A percentile compares a stretch with the other conserved stretches of the same genome.
Conservation (phyloP, 2,329 filamentous ascomycete genomes). For the Trichoderma hamatum region DNA sequence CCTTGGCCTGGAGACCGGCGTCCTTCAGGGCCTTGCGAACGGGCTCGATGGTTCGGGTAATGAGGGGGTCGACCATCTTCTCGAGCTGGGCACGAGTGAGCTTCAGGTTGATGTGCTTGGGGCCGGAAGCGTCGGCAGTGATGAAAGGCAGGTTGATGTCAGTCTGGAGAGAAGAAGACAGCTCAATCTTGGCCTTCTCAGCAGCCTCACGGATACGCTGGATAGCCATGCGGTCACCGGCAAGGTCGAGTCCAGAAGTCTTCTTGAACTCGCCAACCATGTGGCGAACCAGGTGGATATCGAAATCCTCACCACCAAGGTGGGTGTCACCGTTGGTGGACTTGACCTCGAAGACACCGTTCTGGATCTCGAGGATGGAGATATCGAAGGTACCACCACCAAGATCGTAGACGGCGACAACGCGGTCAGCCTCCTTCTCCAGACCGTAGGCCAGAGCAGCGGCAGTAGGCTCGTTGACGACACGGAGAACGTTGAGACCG, state of each 20-base stretch:
- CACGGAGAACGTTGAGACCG: conserved; percentile 93
- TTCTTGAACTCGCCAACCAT: conserved; percentile 96
- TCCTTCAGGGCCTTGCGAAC: conserved; percentile 98
- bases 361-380: conserved; percentile 94
- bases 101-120: conserved; percentile 98
- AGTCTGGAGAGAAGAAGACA: conserved; percentile 92
- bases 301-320: conserved; percentile 97
- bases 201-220: conserved; percentile 98
- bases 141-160: conserved; percentile 99
- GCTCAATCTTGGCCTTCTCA: conserved; percentile 99
- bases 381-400: conserved; percentile 99
- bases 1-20: conserved; percentile 84
- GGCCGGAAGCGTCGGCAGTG: conserved; percentile 90
- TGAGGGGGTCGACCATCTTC: conserved; percentile 86
- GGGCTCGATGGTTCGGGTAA: conserved; percentile 83
- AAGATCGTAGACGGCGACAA: conserved; percentile 96
- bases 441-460: conserved; percentile 94
- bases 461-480: conserved; percentile 96
- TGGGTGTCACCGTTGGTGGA: conserved; percentile 99
- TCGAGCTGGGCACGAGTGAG: conserved; percentile 91
- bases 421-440: conserved; percentile 87
- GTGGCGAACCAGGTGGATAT: conserved; percentile 91
- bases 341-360: conserved; percentile 98
- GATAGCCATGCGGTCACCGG: conserved; percentile 93
- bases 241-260: conserved; percentile 87